These are phyloP conservation scores for Fomitopsis schrenkii DNA, from an alignment of 1,284 basidiomycete genomes.

Conservation along the genomic window DNA sequence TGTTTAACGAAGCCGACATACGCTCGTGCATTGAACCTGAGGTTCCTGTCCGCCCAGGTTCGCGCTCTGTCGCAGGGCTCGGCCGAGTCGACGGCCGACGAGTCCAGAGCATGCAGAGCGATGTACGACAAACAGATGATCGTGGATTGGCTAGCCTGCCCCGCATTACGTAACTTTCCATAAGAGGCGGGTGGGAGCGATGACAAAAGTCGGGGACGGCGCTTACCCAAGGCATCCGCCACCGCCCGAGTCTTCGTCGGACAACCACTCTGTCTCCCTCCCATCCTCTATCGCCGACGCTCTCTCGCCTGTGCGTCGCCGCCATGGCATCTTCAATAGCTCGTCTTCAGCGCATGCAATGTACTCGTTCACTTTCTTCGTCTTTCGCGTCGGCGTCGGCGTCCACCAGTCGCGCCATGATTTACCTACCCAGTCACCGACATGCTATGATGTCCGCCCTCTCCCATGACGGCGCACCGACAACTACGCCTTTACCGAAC, in stretches of 20 bases:
- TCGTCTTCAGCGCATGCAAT: constrained; percentile 1
- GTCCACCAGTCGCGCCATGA: constrained; percentile 12
- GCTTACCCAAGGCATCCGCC: background rate
- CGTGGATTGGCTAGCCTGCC: background rate
- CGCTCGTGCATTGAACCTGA: too few species aligned
- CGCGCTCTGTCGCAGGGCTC: too few species aligned
- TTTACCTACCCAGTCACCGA: constrained; percentile 29
- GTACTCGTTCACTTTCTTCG: background rate
- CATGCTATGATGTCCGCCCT: constrained; percentile 61
- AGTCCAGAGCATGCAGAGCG: too few species aligned
- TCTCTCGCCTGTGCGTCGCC: background rate
- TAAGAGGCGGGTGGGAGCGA: background rate
- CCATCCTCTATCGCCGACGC: background rate
- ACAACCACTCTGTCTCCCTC: background rate
- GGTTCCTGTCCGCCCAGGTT: too few species aligned
- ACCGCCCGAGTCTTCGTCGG: background rate
- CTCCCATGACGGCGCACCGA: constrained; percentile 26
- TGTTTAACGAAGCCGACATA: too few species aligned
- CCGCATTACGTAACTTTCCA: background rate
- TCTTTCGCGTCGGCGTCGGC: constrained; percentile 1
- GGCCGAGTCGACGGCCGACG: too few species aligned
- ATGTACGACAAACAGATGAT: background rate
- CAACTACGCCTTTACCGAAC: constrained; percentile 17
- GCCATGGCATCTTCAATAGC: constrained; percentile 1
- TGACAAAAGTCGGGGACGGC: background rate